Evolutionary conservation across 306 rosid species (phyloP).

Genomic region (Dryas octopetala): DNA sequence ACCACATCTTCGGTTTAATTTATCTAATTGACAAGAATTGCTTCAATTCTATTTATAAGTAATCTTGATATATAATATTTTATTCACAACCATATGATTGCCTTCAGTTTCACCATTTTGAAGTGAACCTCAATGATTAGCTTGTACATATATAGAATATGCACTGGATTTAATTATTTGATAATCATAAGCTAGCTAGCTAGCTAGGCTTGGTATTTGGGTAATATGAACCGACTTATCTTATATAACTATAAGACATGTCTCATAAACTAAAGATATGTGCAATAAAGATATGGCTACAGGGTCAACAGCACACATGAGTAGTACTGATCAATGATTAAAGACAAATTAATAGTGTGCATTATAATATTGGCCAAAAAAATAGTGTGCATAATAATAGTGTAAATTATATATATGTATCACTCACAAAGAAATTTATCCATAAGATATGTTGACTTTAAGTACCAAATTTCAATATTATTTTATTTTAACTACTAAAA

Average conservation of each 20-base stretch:
- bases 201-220: background rate
- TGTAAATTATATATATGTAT: background rate
- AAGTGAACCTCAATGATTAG: constrained; percentile 31
- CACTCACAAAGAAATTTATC: background rate
- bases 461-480: too few species aligned
- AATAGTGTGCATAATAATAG: constrained; percentile 8
- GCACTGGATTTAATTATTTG: constrained; percentile 8
- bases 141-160: constrained; percentile 7
- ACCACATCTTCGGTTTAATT: background rate
- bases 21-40: background rate
- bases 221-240: background rate
- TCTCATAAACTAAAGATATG: background rate
- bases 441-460: background rate
- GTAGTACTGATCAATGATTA: constrained; percentile 7
- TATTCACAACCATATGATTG: constrained; percentile 6
- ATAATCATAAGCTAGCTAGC: constrained; percentile 9
- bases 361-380: background rate
- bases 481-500: too few species aligned
- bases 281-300: background rate
- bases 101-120: constrained; percentile 10
- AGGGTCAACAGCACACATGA: constrained; percentile 18
- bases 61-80: background rate
- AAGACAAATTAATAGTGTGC: constrained; percentile 8
- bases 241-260: background rate
- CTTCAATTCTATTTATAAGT: background rate